phyloP scores from a whole-genome alignment of 441 rosid species.

The Erodium trifolium region DNA sequence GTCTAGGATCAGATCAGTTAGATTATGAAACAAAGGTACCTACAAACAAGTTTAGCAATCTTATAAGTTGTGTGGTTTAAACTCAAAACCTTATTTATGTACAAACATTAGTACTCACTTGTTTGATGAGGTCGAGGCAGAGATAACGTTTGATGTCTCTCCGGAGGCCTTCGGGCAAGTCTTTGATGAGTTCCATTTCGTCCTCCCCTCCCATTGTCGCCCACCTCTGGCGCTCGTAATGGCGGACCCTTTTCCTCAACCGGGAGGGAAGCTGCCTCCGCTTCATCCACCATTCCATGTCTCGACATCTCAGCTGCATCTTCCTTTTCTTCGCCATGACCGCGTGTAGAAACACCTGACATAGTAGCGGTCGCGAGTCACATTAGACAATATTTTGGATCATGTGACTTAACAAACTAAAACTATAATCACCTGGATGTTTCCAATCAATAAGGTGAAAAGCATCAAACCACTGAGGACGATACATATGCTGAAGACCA shows the following conservation, averaged over 20 bases:
- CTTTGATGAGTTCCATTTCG: conserved; percentile 42
- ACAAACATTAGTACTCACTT: conserved; percentile 26
- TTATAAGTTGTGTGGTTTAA: too few relatives aligned
- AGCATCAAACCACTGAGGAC: conserved; percentile 58
- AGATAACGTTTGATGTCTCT: conserved; percentile 55
- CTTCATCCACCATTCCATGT: conserved; percentile 78
- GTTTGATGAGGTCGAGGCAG: conserved; percentile 56
- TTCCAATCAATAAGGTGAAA: conserved; percentile 64
- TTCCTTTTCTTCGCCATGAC: conserved; percentile 60
- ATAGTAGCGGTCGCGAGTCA: too few relatives aligned
- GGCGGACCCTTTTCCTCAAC: conserved; percentile 53
- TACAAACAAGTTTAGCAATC: too few relatives aligned
- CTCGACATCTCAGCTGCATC: conserved; percentile 52
- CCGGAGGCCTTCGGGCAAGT: conserved; percentile 65
- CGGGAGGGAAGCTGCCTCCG: conserved; percentile 50
- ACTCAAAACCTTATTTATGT: neutral
- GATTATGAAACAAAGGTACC: conserved; percentile 56
- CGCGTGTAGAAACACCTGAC: conserved; percentile 53
- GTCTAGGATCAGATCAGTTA: conserved; percentile 57
- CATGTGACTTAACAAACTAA: neutral
- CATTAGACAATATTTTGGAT: neutral
- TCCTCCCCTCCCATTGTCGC: conserved; percentile 49
- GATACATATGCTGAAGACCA: conserved; percentile 49
- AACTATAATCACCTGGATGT: conserved; percentile 56
- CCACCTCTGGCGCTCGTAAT: conserved; percentile 56